These are phyloP conservation scores for Entomortierella lignicola DNA, from an alignment of 192 early-diverging fungal genomes.

Conservation along the genomic window DNA sequence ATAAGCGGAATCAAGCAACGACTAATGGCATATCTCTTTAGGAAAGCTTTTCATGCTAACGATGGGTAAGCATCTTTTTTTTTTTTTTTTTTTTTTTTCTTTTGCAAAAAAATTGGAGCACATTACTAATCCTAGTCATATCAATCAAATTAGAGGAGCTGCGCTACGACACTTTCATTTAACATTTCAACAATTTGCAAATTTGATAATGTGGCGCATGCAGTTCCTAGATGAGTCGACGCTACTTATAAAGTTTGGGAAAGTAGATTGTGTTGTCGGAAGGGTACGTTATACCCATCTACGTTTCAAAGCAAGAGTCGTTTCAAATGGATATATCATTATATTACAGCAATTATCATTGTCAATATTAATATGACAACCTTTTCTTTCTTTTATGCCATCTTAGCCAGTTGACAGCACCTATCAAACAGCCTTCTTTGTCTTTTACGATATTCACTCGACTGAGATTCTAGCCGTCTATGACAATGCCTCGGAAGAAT, in stretches of 20 bases:
- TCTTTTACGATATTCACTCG: constrained; percentile 68
- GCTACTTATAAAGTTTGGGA: constrained; percentile 78
- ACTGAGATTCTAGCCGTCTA: constrained; percentile 70
- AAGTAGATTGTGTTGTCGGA: constrained; percentile 61
- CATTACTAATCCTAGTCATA: not conserved
- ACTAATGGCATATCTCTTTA: constrained; percentile 72
- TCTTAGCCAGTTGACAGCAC: constrained; percentile 48
- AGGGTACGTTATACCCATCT: constrained; percentile 48
- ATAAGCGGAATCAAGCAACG: constrained; percentile 78
- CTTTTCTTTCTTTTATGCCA: too few relatives aligned
- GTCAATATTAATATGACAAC: too few relatives aligned
- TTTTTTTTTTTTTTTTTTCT: too few relatives aligned
- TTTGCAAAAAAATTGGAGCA: not conserved
- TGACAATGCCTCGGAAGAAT: constrained; percentile 73
- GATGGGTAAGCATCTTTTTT: constrained; percentile 39
- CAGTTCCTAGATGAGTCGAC: constrained; percentile 70
- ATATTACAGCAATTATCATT: too few relatives aligned
- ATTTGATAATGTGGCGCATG: constrained; percentile 75
- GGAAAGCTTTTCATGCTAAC: constrained; percentile 60
- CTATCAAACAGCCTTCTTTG: constrained; percentile 70
- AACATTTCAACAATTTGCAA: constrained; percentile 69
- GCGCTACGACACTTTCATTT: constrained; percentile 71
- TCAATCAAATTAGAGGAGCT: constrained; percentile 34
- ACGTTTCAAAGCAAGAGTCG: too few relatives aligned
- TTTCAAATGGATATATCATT: too few relatives aligned